Percentiles rank a stretch among this genome's conserved stretches.
Conservation (phyloP, 768 basidiomycete genomes). For the Tricholoma bakamatsutake region DNA sequence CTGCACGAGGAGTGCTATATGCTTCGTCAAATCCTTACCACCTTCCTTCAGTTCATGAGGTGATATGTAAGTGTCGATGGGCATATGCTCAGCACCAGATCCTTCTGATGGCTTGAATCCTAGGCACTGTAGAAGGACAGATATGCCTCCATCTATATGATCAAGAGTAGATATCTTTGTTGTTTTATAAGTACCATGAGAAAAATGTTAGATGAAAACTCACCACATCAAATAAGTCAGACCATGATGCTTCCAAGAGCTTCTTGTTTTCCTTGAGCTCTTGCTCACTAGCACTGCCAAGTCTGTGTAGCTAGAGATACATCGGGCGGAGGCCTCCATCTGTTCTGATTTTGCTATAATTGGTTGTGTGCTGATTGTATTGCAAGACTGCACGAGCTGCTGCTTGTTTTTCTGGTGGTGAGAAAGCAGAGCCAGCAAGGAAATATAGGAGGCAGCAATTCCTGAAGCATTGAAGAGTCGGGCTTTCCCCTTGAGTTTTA, state of each 20-base stretch:
- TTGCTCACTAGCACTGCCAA: not conserved
- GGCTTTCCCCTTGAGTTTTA: too few species aligned
- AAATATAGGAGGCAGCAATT: too few species aligned
- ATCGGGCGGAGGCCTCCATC: conserved; percentile 5
- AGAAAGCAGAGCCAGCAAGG: too few species aligned
- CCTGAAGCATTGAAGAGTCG: too few species aligned
- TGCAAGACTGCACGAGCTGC: not conserved
- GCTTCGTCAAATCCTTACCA: conserved; percentile 1
- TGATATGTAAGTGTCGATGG: conserved; percentile 2
- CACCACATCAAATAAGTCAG: conserved; percentile 6
- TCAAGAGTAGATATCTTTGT: too few species aligned
- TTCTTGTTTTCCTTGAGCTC: too few species aligned
- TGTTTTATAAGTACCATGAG: not conserved
- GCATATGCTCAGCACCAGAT: conserved; percentile 1
- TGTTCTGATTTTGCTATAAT: not conserved
- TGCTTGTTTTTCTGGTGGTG: not conserved
- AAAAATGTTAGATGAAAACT: not conserved
- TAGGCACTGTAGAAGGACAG: too few species aligned
- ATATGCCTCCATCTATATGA: too few species aligned
- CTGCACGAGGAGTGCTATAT: conserved; percentile 8
- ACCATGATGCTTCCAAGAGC: not conserved
- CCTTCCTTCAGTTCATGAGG: conserved; percentile 4
- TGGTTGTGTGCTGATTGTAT: not conserved
- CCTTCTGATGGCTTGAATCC: too few species aligned
- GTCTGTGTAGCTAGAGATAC: not conserved